Conservation (phyloP, 2,329 filamentous ascomycete species). For the Penicillium digitatum region DNA sequence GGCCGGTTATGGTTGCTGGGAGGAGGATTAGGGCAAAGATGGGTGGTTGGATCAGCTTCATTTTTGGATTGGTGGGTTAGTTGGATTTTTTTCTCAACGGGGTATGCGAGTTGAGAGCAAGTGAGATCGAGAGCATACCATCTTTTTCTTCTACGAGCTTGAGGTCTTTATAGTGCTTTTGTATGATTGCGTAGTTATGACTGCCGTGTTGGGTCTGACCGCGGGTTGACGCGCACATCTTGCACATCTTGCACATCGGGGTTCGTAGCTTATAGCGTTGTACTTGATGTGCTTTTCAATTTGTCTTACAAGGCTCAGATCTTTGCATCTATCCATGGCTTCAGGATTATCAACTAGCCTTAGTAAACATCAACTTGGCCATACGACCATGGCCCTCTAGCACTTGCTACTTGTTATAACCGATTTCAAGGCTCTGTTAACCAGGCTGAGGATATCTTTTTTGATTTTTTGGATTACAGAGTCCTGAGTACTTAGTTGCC, state of each 20-base stretch:
- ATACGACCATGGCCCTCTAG: not conserved
- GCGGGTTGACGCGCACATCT: not conserved
- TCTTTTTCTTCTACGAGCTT: not conserved
- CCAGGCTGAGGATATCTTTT: too few species aligned
- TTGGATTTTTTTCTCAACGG: not conserved
- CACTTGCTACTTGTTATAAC: too few species aligned
- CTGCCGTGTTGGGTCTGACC: not conserved
- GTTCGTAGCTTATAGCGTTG: not conserved
- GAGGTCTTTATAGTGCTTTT: not conserved
- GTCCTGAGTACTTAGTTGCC: not conserved
- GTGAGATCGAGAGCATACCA: not conserved
- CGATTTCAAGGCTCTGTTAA: too few species aligned
- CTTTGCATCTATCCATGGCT: not conserved
- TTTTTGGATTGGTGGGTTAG: not conserved
- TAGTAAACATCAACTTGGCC: not conserved
- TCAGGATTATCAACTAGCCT: not conserved
- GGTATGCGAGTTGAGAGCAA: not conserved
- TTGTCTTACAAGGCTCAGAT: not conserved
- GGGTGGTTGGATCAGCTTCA: not conserved
- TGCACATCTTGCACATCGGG: not conserved
- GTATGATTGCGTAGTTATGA: conserved; percentile 1
- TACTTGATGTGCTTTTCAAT: not conserved
- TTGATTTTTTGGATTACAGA: not conserved
- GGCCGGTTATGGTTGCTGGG: not conserved
- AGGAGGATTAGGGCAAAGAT: not conserved